Evolutionary conservation across 1,284 basidiomycete genomes (phyloP).

Genomic region (Paramarasmius palmivorus): DNA sequence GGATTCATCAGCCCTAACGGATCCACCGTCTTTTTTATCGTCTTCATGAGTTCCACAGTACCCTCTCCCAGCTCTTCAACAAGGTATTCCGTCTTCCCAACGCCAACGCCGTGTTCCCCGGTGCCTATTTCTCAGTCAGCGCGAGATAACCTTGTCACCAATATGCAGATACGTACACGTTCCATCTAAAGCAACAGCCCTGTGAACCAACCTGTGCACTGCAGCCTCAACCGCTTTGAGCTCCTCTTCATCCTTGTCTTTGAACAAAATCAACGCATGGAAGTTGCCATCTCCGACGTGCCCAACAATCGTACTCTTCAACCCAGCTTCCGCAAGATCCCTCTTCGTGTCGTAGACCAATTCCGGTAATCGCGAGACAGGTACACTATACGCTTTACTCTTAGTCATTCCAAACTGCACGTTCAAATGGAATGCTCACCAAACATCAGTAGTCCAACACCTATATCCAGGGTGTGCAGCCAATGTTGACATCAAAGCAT

Average conservation of each 20-base stretch:
- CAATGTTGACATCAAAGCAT: slow-evolving; percentile 76
- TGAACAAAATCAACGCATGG: slow-evolving; percentile 71
- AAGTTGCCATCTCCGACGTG: slow-evolving; percentile 89
- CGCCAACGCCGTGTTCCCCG: slow-evolving; percentile 62
- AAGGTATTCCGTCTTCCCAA: slow-evolving; percentile 78
- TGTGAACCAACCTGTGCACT: slow-evolving; percentile 67
- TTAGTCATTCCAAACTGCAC: neutral
- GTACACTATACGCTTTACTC: slow-evolving; percentile 57
- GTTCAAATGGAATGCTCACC: slow-evolving; percentile 40
- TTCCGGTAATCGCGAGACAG: slow-evolving; percentile 70
- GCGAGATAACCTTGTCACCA: neutral
- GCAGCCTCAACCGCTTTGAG: slow-evolving; percentile 53
- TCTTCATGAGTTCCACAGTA: slow-evolving; percentile 81
- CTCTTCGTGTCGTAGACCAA: slow-evolving; percentile 75
- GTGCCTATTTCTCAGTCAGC: slow-evolving; percentile 39
- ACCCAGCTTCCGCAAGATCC: slow-evolving; percentile 62
- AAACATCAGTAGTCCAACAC: slow-evolving; percentile 89
- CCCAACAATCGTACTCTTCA: slow-evolving; percentile 76
- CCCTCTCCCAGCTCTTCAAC: slow-evolving; percentile 73
- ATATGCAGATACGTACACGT: slow-evolving; percentile 52
- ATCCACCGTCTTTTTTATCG: slow-evolving; percentile 74
- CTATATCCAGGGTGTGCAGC: slow-evolving; percentile 62
- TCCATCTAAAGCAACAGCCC: slow-evolving; percentile 70
- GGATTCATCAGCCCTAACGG: slow-evolving; percentile 81
- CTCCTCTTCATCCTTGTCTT: slow-evolving; percentile 59